These are phyloP conservation scores for Fennellomyces sp. DNA, from an alignment of 371 early-diverging fungal species.

Conservation along the genomic window DNA sequence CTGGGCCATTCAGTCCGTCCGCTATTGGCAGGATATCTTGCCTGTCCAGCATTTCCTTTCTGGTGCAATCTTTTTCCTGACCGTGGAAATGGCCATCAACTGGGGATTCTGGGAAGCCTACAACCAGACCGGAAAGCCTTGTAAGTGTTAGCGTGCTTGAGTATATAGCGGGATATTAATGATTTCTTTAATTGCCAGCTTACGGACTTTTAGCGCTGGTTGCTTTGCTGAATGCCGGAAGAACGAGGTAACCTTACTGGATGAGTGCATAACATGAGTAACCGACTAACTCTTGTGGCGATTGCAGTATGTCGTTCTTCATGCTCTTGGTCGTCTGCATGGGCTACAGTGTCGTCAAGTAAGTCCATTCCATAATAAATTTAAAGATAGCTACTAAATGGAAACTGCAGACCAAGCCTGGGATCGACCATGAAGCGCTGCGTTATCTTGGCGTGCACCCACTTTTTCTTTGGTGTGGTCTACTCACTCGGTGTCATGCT, in stretches of 20 bases:
- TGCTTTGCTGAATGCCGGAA: conserved; percentile 85
- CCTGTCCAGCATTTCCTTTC: conserved; percentile 90
- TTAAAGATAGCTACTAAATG: too few species aligned
- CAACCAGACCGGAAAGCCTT: conserved; percentile 64
- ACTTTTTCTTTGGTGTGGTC: conserved; percentile 88
- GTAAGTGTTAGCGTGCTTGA: conserved; percentile 7
- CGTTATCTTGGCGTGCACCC: conserved; percentile 71
- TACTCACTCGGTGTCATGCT: conserved; percentile 86
- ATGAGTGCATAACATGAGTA: neutral
- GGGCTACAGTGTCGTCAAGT: conserved; percentile 95
- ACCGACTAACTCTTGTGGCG: neutral
- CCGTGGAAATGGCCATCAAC: conserved; percentile 87
- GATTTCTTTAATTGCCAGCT: conserved; percentile 32
- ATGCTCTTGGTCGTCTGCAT: conserved; percentile 93
- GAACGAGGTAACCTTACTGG: conserved; percentile 61
- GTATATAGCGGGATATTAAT: neutral
- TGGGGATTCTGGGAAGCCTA: conserved; percentile 86
- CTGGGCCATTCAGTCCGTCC: conserved; percentile 80
- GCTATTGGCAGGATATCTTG: conserved; percentile 86
- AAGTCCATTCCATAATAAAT: conserved; percentile 20
- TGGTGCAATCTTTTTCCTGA: conserved; percentile 81
- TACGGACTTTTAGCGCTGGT: conserved; percentile 62
- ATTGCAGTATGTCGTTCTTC: conserved; percentile 82
- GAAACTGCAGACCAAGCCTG: conserved; percentile 74
- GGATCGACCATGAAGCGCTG: conserved; percentile 91